Base-by-base conservation (phyloP, 768 basidiomycete species). In the Tulasnella sp. region DNA sequence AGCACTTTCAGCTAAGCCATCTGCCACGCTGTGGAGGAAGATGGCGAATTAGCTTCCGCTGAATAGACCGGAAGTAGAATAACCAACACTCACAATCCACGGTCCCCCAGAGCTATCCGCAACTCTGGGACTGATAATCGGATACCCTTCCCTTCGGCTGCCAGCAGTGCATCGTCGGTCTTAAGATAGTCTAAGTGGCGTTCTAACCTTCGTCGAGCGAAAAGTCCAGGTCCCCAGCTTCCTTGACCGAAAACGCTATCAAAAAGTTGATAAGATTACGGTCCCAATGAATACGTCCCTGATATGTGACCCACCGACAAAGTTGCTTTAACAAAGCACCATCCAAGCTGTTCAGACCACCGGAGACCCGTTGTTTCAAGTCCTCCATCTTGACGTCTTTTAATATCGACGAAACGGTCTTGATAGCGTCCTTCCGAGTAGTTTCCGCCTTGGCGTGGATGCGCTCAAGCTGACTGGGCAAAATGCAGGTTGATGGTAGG, bases 401-500 rank as follows among this genome's bases (percentile, higher is more conserved):
- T 12, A 74, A 22, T 34, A 32, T 22, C 37, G 12, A 42, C 64
- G 65, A 62, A 36, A 62, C 47, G 9, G 40, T 8, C 29, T 40
- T 36, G 35, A 77, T 26, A 11, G 68, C 76, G 11, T 75, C 67
- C 42, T 71, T 64, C 47, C 74, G 71, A 36, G 72, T 76, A n/a
- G 72, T 69, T 67, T 77, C 76, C 37, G 75, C 69, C 42, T 87
- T 83, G 78, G 83, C 74, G 78, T 83, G 77, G 81, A 89, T 83
- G 81, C 94, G 81, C 82, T 89, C 78, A 41, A 84, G 87, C 80
- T 95, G 93, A 14, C 90, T 88, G 1, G 93, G 90, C 6, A 95
- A 85, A 70, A 94, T 84, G 77, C 92, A 94, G 0, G 93, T 94
- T 2, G 92, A 94, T 0, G 93, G 93, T 34, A 95, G 86, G 82